A percentile compares a stretch with the other conserved stretches of the same genome.
phyloP scores from a whole-genome alignment of 2,329 filamentous ascomycete species.

The Ceratocystis harringtonii region DNA sequence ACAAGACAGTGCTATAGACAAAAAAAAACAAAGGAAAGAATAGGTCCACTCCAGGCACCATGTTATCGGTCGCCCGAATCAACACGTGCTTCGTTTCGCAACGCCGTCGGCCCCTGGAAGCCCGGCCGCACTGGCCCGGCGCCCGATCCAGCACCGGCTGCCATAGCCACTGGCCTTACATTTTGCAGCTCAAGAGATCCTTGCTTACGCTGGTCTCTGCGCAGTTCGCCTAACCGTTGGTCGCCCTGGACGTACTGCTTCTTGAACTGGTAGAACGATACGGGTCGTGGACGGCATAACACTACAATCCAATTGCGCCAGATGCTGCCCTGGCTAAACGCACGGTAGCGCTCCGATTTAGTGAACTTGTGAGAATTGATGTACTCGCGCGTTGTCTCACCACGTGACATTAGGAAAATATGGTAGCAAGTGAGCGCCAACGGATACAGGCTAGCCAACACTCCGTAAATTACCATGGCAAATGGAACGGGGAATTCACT shows the following conservation, averaged over 20 bases:
- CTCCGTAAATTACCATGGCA: constrained; percentile 72
- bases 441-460: constrained; percentile 64
- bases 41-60: not conserved
- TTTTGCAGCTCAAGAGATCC: constrained; percentile 56
- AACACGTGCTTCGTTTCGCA: constrained; percentile 23
- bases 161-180: constrained; percentile 20
- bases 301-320: constrained; percentile 70
- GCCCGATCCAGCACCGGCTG: constrained; percentile 16
- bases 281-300: constrained; percentile 66
- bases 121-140: constrained; percentile 23
- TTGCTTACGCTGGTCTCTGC: constrained; percentile 27
- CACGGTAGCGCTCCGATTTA: constrained; percentile 78
- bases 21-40: constrained; percentile 3
- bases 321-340: constrained; percentile 66
- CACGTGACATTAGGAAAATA: constrained; percentile 74
- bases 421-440: constrained; percentile 76
- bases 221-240: constrained; percentile 54
- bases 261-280: constrained; percentile 85
- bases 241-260: constrained; percentile 61
- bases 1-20: not conserved
- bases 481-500: constrained; percentile 64
- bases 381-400: constrained; percentile 92
- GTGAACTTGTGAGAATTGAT: constrained; percentile 91
- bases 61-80: not conserved
- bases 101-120: constrained; percentile 40